Base-by-base conservation (phyloP, 148 eudicot genomes). In the Rhododendron vialii region DNA sequence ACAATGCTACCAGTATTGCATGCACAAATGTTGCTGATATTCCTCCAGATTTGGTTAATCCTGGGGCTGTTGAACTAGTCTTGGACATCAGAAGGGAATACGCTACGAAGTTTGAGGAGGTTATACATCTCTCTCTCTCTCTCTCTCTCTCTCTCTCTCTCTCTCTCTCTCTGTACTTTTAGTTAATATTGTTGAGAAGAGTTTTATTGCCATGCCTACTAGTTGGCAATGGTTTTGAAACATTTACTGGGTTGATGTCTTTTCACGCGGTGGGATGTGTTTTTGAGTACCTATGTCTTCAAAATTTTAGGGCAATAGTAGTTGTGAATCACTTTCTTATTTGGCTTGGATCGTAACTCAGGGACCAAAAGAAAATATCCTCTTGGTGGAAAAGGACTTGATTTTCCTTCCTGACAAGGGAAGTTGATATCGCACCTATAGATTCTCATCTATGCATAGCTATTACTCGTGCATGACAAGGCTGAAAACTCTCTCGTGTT, bases 41-140 rank as follows among this genome's bases (percentile, higher is more conserved):
- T 78, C 86, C 90, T 73, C 91, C 92, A 55, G 94, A 93, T 77
- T 82, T 89, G 89, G 93, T 89, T 83, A 90, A 92, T 81, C 88
- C 92, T 35, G 90, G 92, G 80, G 90, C 90, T 85, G 88, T 89
- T 86, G 96, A 92, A 82, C 83, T 93, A 73, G 89, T 92, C 51
- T 84, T 83, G n/a, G 98, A 94, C 82, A 90, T 93, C 85, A 91
- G 96, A 93, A 93, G 92, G 91, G 98, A 96, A 87, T 96, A 92
- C 83, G 92, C 92, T 53, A 88, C 88, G 87, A 94, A 95, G 88
- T 92, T 95, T 80, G 97, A 94, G 82, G 95, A 94, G 99, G 99
- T 95, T 82, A 55, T 35, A 26, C 45, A 26, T 47, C 43, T 53
- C 47, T 47, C 38, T 48, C 26, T 78, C 35, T 53, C 12, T n/a